phyloP scores from a whole-genome alignment of 2,329 filamentous ascomycete species.

The Xylaria hypoxylon region DNA sequence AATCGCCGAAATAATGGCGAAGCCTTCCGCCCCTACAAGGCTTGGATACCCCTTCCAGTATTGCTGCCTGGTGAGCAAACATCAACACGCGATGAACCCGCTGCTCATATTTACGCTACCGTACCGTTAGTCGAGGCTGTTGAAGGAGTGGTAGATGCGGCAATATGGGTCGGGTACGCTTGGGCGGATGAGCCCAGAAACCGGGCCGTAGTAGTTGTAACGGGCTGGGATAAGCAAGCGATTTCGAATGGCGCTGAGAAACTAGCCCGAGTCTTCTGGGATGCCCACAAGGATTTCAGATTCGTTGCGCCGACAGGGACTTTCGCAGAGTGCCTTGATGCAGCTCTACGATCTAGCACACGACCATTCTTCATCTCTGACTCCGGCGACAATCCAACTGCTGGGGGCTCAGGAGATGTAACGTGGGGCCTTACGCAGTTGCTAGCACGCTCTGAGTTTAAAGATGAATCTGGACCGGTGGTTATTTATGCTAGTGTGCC shows the following conservation, averaged over 20 bases:
- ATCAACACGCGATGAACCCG: conserved; percentile 64
- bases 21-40: conserved; percentile 58
- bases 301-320: conserved; percentile 65
- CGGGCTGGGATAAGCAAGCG: conserved; percentile 59
- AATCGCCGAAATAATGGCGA: conserved; percentile 37
- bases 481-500: conserved; percentile 67
- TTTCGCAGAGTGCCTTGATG: conserved; percentile 60
- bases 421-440: conserved; percentile 63
- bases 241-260: conserved; percentile 57
- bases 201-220: conserved; percentile 62
- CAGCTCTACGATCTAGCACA: conserved; percentile 54
- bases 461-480: conserved; percentile 51
- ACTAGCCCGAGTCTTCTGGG: conserved; percentile 62
- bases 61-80: conserved; percentile 67
- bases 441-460: conserved; percentile 59
- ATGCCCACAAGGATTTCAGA: conserved; percentile 58
- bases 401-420: conserved; percentile 65
- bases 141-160: conserved; percentile 61
- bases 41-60: conserved; percentile 64
- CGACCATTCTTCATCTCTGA: conserved; percentile 66
- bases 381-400: conserved; percentile 67
- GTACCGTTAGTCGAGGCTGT: conserved; percentile 57
- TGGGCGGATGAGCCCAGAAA: conserved; percentile 68
- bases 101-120: conserved; percentile 61
- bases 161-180: conserved; percentile 67